A percentile compares a stretch with the other conserved stretches of the same genome.
phyloP scores from a whole-genome alignment of 2,329 filamentous ascomycete genomes.

The Cephalotrichum gorgonifer region DNA sequence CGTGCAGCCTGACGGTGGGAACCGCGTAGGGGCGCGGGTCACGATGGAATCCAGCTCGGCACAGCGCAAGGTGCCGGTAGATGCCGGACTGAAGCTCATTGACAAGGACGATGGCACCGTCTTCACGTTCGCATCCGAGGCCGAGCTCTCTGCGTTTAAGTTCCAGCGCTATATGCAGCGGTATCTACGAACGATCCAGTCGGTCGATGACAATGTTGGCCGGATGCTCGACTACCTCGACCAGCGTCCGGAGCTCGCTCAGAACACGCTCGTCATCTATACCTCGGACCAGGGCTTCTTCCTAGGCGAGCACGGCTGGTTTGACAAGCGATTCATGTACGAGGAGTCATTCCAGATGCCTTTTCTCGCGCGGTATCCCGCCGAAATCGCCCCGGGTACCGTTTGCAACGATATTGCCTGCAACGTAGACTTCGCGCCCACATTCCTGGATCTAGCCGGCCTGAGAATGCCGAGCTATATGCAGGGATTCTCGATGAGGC shows the following conservation, averaged over 20 bases:
- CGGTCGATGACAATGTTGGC: conserved; percentile 41
- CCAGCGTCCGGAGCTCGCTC: conserved; percentile 22
- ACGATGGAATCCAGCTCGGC: conserved; percentile 7
- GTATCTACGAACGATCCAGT: conserved; percentile 41
- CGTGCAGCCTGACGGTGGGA: conserved; percentile 37
- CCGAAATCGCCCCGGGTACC: conserved; percentile 23
- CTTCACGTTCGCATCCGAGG: conserved; percentile 30
- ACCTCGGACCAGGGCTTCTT: conserved; percentile 46
- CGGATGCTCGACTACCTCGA: conserved; percentile 36
- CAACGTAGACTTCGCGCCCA: conserved; percentile 44
- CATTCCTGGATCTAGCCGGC: conserved; percentile 34
- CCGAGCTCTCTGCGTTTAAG: conserved; percentile 40
- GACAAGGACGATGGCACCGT: conserved; percentile 33
- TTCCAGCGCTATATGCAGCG: conserved; percentile 47
- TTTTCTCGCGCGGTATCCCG: conserved; percentile 35
- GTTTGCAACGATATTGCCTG: conserved; percentile 37
- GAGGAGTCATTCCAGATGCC: conserved; percentile 48
- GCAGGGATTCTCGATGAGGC: conserved; percentile 36
- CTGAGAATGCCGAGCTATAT: conserved; percentile 34
- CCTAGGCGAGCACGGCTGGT: conserved; percentile 46
- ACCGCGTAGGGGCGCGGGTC: conserved; percentile 23
- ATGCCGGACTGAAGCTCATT: conserved; percentile 19
- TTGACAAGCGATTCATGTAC: conserved; percentile 49
- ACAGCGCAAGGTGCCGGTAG: neutral
- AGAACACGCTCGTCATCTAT: conserved; percentile 42